These are phyloP conservation scores for Saturnispora bothae DNA, from an alignment of 805 yeast genomes.

Conservation along the genomic window DNA sequence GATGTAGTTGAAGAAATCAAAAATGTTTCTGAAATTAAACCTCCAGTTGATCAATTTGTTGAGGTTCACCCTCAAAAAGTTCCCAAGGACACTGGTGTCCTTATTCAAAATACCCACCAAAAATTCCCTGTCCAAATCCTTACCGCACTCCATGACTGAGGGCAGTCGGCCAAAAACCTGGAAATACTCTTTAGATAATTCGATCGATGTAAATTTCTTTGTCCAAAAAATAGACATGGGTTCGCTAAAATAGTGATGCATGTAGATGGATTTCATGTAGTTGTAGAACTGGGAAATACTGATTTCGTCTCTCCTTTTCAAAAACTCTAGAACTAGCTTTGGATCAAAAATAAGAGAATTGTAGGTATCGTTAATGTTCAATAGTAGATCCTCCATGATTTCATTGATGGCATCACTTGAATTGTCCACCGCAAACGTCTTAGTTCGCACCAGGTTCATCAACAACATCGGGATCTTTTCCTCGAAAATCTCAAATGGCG, in stretches of 20 bases:
- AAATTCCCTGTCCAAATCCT: constrained; percentile 13
- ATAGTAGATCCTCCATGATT: constrained; percentile 24
- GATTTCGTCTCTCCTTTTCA: constrained; percentile 18
- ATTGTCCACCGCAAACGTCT: constrained; percentile 23
- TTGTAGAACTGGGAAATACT: constrained; percentile 24
- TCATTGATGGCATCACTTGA: constrained; percentile 23
- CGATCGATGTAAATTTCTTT: constrained; percentile 19
- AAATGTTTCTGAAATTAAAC: constrained; percentile 18
- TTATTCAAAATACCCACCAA: constrained; percentile 16
- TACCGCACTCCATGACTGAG: constrained; percentile 17
- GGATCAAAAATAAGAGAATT: constrained; percentile 27
- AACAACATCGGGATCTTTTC: constrained; percentile 24
- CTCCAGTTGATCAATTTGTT: constrained; percentile 24
- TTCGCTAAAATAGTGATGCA: constrained; percentile 27
- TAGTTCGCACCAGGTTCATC: constrained; percentile 17
- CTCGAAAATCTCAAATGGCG: constrained; percentile 26
- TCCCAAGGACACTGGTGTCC: constrained; percentile 17
- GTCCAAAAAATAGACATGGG: constrained; percentile 27
- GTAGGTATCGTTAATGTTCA: constrained; percentile 24
- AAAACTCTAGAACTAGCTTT: constrained; percentile 19
- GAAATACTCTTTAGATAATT: constrained; percentile 18
- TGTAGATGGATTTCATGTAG: constrained; percentile 24
- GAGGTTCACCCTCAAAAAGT: constrained; percentile 17
- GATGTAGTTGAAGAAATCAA: constrained; percentile 22
- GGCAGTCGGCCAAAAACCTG: constrained; percentile 22